Base-by-base conservation (phyloP, 257 asterid species). In the Nicotiana tomentosiformis region DNA sequence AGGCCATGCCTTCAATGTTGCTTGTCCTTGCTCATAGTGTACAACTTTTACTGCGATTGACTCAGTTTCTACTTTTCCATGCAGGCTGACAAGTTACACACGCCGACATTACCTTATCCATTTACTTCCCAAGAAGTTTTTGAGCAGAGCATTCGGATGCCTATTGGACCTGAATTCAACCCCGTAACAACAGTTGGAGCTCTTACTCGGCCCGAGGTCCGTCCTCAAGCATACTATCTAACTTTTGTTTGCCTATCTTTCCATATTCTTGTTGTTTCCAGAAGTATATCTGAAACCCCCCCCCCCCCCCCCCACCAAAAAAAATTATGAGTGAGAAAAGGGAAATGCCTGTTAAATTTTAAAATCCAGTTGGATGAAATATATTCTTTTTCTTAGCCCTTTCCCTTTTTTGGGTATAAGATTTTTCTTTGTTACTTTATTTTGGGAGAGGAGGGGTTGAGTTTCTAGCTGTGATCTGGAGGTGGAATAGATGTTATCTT, bases 131-230 rank as follows among this genome's bases (percentile, higher is more conserved):
- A 86, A 80, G 99, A 93, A 82, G 95, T 92, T 80, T 94, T 86
- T 65, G 98, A 96, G 57, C 96, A 89, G 84, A 94, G 99, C 84
- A 89, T 92, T 35, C 93, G 98, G 69, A 92, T 91, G 97, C 98
- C 99, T 56, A 92, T 96, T 72, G 98, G 98, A 68, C 99, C 99
- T 14, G 98, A 94, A 76, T 94, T 85, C 77, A 92, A 96, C 88
- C 98, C 99, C 16, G 93, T 77, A 30, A 86, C 92, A 35, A 86
- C 97, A 46, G 30, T 89, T 78, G 94, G 93, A 72, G 97, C 98
- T 83, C 97, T 96, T 53, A 94, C 85, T 87, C 95, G 97, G 29
- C 99, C 98, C n/a, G 98, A 90, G 89, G 98, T 96, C 23, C 60
- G 84, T 88, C 83, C 81, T 56, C 39, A 39, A 79, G 30, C 56